These are phyloP conservation scores for Saprolegnia diclina DNA, from an alignment of 352 stramenopile genomes.

Conservation along the genomic window DNA sequence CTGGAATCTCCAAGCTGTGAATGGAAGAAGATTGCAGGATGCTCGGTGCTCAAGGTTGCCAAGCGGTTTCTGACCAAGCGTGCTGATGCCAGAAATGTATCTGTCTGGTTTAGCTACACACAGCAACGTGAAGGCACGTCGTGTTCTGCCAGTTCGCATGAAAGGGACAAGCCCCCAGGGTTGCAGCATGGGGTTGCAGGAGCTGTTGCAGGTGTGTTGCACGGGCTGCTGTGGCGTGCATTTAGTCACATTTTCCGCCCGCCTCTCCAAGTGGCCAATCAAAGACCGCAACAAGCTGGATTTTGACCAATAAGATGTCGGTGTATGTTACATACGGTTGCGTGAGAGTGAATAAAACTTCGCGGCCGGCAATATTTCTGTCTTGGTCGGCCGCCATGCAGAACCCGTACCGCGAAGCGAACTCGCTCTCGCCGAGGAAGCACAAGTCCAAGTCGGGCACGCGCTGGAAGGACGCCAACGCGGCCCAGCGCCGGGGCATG, in stretches of 20 bases:
- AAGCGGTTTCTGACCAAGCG: too few relatives aligned
- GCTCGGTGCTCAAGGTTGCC: too few relatives aligned
- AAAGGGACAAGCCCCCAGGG: too few relatives aligned
- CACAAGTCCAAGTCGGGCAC: neutral
- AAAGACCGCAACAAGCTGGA: neutral
- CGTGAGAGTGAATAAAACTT: neutral
- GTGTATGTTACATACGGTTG: neutral
- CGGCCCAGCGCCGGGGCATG: neutral
- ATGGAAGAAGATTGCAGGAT: too few relatives aligned
- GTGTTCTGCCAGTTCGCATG: too few relatives aligned
- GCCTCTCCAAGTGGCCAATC: neutral
- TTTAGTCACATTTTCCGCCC: neutral
- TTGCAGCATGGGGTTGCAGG: too few relatives aligned
- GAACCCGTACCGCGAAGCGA: conserved; percentile 12
- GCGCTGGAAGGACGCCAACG: conserved; percentile 2
- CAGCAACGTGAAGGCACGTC: too few relatives aligned
- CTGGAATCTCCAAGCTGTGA: too few relatives aligned
- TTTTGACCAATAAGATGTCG: conserved; percentile 6
- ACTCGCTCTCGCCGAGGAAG: conserved; percentile 7
- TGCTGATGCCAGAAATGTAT: too few relatives aligned
- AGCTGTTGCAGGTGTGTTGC: neutral
- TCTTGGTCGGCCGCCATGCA: conserved; percentile 1
- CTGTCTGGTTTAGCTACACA: too few relatives aligned
- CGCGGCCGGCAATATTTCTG: neutral
- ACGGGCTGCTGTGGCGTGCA: neutral